Conservation (phyloP, 371 early-diverging fungal genomes). For the Phascolomyces articulosus region DNA sequence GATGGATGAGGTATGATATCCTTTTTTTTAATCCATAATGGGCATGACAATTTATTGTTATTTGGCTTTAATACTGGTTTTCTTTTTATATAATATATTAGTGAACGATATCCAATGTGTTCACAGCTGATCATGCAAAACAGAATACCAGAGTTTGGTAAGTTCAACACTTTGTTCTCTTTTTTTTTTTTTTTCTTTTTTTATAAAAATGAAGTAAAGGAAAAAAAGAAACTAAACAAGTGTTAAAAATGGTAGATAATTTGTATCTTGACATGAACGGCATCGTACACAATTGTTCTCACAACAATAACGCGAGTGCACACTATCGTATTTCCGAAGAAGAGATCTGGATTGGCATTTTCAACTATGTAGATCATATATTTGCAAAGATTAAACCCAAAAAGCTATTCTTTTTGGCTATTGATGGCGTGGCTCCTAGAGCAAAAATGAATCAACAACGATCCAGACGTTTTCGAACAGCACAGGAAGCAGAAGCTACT, state of each 20-base stretch:
- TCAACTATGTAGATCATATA: conserved; percentile 95
- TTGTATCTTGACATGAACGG: conserved; percentile 99
- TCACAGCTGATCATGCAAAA: conserved; percentile 86
- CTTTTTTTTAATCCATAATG: no score
- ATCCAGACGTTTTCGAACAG: conserved; percentile 93
- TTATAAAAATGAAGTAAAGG: neutral
- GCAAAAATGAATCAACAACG: conserved; percentile 99
- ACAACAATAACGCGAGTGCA: conserved; percentile 87
- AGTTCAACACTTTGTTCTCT: no score
- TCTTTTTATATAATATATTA: conserved; percentile 24
- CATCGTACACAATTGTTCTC: conserved; percentile 98
- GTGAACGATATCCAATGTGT: conserved; percentile 96
- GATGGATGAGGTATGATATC: conserved; percentile 78
- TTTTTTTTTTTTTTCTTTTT: conserved; percentile 4
- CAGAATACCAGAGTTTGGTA: conserved; percentile 95
- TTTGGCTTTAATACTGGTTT: no score
- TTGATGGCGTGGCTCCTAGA: conserved; percentile 98
- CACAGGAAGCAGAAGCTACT: conserved; percentile 82
- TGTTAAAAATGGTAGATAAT: conserved; percentile 64
- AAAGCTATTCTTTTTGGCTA: conserved; percentile 95
- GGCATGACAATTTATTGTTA: no score
- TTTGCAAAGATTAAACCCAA: conserved; percentile 92
- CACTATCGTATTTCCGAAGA: conserved; percentile 84
- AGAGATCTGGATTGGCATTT: conserved; percentile 93
- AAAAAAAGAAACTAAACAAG: neutral